Evolutionary conservation across 148 eudicot species (phyloP), one percentile per base, ranked within the genome.

Genomic region (Gaultheria prostrata): DNA sequence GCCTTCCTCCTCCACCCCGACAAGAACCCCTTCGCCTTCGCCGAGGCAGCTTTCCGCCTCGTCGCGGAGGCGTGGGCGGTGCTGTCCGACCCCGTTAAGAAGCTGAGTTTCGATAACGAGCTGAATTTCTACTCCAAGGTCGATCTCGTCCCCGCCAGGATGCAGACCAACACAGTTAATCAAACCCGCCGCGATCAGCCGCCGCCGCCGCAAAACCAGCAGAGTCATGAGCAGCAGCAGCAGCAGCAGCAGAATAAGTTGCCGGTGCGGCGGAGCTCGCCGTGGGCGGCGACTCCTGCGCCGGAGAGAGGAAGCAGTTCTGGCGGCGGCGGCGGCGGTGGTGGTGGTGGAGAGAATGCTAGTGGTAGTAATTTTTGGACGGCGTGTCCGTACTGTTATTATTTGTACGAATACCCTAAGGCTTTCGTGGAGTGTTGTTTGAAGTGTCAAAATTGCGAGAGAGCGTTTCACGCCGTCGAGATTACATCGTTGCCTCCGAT

Each of bases 361-460:
- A 63, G 32, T 26, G 6, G 7, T 26, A 5, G 54, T 33, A 92
- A 75, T 74, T 92, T 94, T 51, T 97, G 99, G 99, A 97, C 99
- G 1, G 90, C 93, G 4, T 97, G 99, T 73, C 99, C 98, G 4
- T 97, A 97, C 82, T 97, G 99, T 53, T 93, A 92, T 74, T 84
- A 91, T 21, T 35, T 97, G 77, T 97, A 88, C 46, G 96, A 97
- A 88, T 97, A 90, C 46, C 90, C 94, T 7, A 86, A 81, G 80
- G 82, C 51, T 48, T 97, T 91, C 51, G 89, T 85, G 15, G 95
- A 91, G 0, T 93, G 97, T 75, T 93, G 94, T 50, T 21, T 97
- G 77, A 85, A 91, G 83, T 97, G 99, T 39, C 90, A 90, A 86
- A 93, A 90, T 76, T 97, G 99, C 82, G 82, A 87, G 67, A 86